Evolutionary conservation across 331 rosid species (phyloP).

Genomic region (Rhamnella rubrinervis): DNA sequence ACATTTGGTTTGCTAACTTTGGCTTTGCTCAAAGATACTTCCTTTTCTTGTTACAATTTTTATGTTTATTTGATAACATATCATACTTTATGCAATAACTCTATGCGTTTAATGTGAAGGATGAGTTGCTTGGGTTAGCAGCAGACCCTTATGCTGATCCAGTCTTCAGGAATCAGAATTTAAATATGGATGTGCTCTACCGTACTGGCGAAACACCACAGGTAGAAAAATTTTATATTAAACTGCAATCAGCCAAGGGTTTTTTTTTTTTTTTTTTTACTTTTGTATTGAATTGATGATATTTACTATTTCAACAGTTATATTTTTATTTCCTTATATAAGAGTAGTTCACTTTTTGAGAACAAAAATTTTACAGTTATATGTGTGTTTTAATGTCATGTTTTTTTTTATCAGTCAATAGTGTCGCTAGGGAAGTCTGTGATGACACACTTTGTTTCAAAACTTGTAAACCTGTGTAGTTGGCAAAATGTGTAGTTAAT

Average conservation of each 20-base stretch:
- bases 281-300: background rate
- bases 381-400: too few species aligned
- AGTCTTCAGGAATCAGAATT: constrained; percentile 58
- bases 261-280: background rate
- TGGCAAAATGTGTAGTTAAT: too few species aligned
- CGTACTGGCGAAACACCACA: constrained; percentile 78
- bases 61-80: background rate
- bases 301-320: background rate
- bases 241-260: background rate
- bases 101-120: constrained; percentile 45
- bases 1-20: too few species aligned
- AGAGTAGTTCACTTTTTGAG: too few species aligned
- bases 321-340: background rate
- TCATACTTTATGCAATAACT: background rate
- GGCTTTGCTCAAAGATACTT: too few species aligned
- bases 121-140: constrained; percentile 77
- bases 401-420: too few species aligned
- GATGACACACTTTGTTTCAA: too few species aligned
- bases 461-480: too few species aligned
- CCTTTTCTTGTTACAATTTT: background rate
- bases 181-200: constrained; percentile 85
- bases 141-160: constrained; percentile 59
- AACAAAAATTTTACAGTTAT: too few species aligned
- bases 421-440: too few species aligned
- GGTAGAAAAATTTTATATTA: constrained; percentile 40